Evolutionary conservation across 164 flowering plant species (phyloP), one percentile per base, ranked within the genome.

Genomic region (Saururus chinensis): DNA sequence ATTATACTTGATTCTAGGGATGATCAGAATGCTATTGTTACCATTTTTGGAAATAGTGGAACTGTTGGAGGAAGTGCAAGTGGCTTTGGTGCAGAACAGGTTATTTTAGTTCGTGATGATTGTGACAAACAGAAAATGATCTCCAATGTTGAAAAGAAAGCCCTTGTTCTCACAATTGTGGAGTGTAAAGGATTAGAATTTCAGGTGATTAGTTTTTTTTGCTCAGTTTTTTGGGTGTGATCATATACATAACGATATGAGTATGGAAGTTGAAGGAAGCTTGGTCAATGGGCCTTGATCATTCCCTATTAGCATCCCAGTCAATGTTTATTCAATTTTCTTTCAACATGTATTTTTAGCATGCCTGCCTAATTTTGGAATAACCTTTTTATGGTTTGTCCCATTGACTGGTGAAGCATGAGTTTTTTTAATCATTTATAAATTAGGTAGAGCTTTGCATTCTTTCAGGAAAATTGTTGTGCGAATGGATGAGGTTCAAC

Each of bases 131-230:
- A 73, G 35, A 82, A 80, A 65, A 73, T 87, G 45, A 57, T 65
- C 0, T 65, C 53, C 7, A 61, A 56, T 51, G 79, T 87, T 48
- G 93, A 93, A 16, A 79, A 82, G 64, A 81, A 89, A 54, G 93
- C 96, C 53, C 91, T 89, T 40, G 80, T 89, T 40, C 64, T 89
- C 20, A 89, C 95, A 2, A 79, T 89, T 54, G 62, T 89, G 41
- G 96, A 89, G 71, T 83, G 93, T 80, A 86, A 86, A 65, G 96
- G 96, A 45, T 71, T 89, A 12, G 96, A 89, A 59, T 89, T 86
- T 75, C 86, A 89, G 89, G 96, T 84, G 40, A 30, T 53, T 45
- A 37, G 10, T 19, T 1, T 30, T 53, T n/a, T 30, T 19, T 37
- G 2, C 24, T 56, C 40, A 17, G 1, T 19, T 61, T 49, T 12